Conservation (phyloP, 2,329 filamentous ascomycete genomes). For the Aureobasidium sp. region DNA sequence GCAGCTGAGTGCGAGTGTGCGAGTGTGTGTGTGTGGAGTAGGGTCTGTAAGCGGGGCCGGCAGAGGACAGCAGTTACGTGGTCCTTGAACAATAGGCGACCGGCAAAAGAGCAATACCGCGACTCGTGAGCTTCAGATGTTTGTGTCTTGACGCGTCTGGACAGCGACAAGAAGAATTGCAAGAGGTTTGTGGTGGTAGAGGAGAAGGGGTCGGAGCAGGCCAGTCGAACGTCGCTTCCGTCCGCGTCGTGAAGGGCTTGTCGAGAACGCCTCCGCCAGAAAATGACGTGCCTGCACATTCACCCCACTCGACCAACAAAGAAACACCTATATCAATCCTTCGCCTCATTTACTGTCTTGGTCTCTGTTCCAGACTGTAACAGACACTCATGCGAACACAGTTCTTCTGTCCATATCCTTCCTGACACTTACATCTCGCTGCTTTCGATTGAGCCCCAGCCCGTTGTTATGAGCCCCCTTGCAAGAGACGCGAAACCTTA, state of each 20-base stretch:
- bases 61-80: neutral
- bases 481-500: neutral
- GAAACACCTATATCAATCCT: neutral
- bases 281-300: neutral
- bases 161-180: neutral
- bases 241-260: neutral
- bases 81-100: neutral
- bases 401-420: neutral
- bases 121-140: neutral
- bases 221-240: neutral
- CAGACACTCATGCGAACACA: no score
- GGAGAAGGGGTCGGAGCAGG: neutral
- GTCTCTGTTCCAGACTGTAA: neutral
- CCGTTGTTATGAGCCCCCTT: neutral
- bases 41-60: conserved; percentile 11
- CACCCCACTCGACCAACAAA: neutral
- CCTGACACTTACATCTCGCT: neutral
- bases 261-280: neutral
- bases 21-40: neutral
- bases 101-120: neutral
- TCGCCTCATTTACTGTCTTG: neutral
- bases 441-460: neutral
- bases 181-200: neutral
- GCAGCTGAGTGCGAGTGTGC: conserved; percentile 7
- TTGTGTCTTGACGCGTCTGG: neutral